These are phyloP conservation scores for Trametes versicolor DNA, from an alignment of 1,284 basidiomycete species.

Conservation along the genomic window DNA sequence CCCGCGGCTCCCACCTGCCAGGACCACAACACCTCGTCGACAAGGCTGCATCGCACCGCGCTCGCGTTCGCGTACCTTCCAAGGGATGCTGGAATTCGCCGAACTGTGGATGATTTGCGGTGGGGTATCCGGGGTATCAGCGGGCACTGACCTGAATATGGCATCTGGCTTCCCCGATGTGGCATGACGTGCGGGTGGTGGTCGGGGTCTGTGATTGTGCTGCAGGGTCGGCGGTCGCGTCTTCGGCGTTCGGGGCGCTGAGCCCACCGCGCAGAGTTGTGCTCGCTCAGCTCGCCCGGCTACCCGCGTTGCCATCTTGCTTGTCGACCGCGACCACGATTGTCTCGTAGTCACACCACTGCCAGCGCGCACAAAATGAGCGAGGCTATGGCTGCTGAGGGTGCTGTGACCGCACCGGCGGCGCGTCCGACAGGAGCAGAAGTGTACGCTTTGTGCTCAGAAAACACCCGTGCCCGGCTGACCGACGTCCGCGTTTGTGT, in stretches of 20 bases:
- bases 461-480: background rate
- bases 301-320: slow-evolving; percentile 5
- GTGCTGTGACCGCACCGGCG: background rate
- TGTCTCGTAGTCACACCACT: background rate
- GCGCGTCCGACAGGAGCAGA: background rate
- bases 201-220: slow-evolving; percentile 11
- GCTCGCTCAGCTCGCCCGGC: background rate
- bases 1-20: background rate
- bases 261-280: background rate
- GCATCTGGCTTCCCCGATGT: slow-evolving; percentile 6
- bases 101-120: background rate
- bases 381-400: slow-evolving; percentile 14
- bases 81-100: background rate
- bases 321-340: slow-evolving; percentile 3
- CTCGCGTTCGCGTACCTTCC: background rate
- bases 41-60: background rate
- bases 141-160: background rate
- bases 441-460: slow-evolving; percentile 7
- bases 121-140: background rate
- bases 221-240: slow-evolving; percentile 12
- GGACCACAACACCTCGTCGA: background rate
- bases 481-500: background rate
- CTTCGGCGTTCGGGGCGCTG: background rate
- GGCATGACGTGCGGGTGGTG: background rate
- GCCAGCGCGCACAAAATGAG: slow-evolving; percentile 16